Evolutionary conservation across 306 rosid species (phyloP).

Genomic region (Oemleria cerasiformis): DNA sequence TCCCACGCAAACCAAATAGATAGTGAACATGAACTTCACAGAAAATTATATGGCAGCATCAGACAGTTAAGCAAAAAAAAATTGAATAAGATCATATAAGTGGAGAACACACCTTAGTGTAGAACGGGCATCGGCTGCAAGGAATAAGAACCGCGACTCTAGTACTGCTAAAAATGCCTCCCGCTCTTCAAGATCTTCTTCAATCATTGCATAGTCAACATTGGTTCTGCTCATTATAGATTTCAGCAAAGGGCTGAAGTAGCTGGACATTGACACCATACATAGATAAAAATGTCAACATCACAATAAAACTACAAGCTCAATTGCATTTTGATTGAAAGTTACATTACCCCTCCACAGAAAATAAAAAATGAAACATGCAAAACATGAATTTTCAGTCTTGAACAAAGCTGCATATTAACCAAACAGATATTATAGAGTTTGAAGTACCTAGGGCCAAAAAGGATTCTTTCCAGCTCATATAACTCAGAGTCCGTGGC

Average conservation of each 20-base stretch:
- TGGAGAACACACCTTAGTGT: constrained; percentile 56
- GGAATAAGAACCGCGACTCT: constrained; percentile 84
- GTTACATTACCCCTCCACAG: background rate
- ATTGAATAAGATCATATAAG: background rate
- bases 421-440: background rate
- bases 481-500: constrained; percentile 71
- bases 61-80: background rate
- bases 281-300: constrained; percentile 5
- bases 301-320: constrained; percentile 7
- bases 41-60: background rate
- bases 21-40: background rate
- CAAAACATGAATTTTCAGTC: background rate
- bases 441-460: constrained; percentile 60
- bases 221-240: constrained; percentile 48
- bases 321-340: background rate
- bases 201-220: constrained; percentile 64
- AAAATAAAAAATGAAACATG: background rate
- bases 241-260: constrained; percentile 89
- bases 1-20: constrained; percentile 14
- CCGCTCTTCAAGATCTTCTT: constrained; percentile 68
- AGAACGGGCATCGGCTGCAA: constrained; percentile 90
- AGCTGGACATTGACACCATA: constrained; percentile 48
- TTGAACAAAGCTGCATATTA: background rate
- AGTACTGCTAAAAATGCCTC: constrained; percentile 61
- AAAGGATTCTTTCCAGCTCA: constrained; percentile 83